phyloP scores from a whole-genome alignment of 176 grass and related monocot species.

The Eremochloa ophiuroides region DNA sequence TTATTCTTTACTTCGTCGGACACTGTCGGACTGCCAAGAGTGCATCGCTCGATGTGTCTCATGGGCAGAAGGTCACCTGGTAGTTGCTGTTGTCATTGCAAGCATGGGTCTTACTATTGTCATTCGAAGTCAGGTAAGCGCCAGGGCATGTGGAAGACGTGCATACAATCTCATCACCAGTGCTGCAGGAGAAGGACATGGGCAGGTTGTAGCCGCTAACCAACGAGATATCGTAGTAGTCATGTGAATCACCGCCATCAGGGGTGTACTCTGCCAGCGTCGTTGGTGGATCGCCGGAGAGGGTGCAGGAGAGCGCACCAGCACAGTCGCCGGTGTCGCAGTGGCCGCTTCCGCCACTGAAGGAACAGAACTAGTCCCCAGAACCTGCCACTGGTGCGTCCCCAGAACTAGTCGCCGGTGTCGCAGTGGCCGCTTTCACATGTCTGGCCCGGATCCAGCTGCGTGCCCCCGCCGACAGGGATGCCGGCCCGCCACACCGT shows the following conservation, averaged over 20 bases:
- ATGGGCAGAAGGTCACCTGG: constrained; percentile 25
- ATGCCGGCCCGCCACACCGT: constrained; percentile 45
- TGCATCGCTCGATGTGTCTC: too few relatives aligned
- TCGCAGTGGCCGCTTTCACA: neutral
- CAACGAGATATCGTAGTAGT: constrained; percentile 11
- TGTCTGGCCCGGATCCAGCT: neutral
- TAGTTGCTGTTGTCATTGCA: constrained; percentile 18
- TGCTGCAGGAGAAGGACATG: neutral
- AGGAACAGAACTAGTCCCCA: too few relatives aligned
- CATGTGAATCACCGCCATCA: too few relatives aligned
- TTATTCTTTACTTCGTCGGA: too few relatives aligned
- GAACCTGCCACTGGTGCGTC: constrained; percentile 19
- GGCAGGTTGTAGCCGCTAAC: neutral
- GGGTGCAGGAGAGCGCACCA: neutral
- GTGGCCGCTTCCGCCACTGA: neutral
- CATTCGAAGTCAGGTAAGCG: neutral
- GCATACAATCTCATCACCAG: neutral
- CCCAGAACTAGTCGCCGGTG: constrained; percentile 6
- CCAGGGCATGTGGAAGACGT: neutral
- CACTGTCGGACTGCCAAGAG: too few relatives aligned
- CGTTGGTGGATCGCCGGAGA: neutral
- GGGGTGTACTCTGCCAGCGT: constrained; percentile 28
- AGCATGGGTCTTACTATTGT: neutral
- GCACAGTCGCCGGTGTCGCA: neutral
- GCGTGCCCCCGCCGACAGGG: neutral